Base-by-base conservation (phyloP, 352 stramenopile species). In the Phytophthora melonis region DNA sequence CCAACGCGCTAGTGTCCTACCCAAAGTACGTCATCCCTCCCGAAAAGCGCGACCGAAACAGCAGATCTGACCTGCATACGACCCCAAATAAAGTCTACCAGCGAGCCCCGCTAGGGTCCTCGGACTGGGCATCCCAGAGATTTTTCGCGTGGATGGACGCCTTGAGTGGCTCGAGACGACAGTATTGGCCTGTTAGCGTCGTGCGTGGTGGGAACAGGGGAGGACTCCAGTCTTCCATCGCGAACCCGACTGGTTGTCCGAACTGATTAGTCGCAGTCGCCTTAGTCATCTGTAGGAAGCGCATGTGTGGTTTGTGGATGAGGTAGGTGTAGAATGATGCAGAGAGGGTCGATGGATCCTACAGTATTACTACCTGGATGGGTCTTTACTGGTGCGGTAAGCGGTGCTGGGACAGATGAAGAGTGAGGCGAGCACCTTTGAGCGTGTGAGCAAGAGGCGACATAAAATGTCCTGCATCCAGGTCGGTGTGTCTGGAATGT, bases 201-300 rank as follows among this genome's bases (percentile, higher is more conserved):
- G n/a, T 43, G 13, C 58, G 54, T 5, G 56, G 55, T 45, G 62
- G 68, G 27, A 66, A 66, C 36, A 25, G 56, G 10, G 62, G 68
- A 43, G 68, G 62, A 16, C 5, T 66, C 61, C 68, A 75, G 23
- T 57, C 5, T 9, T 57, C 27, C 47, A 75, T 58, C 39, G 68
- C 23, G 27, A 59, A 59, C 25, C 27, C 53, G 27, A 45, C 36
- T 10, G 39, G 50, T 4, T 56, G 50, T 10, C 19, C 57, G 14
- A 34, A 52, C 5, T 63, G 39, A 23, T 21, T 36, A 9, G 45
- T 53, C 4, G 45, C 27, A 27, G 45, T 25, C 18, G n/a, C 8
- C 1, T 13, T 27, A 8, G 45, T 27, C 45, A 53, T 53, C n/a
- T 53, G 45, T 8, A 53, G 14, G 9, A 27, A 27, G 13, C 3